These are phyloP conservation scores for Colletotrichum sansevieriae DNA, from an alignment of 2,329 filamentous ascomycete genomes.

Conservation along the genomic window DNA sequence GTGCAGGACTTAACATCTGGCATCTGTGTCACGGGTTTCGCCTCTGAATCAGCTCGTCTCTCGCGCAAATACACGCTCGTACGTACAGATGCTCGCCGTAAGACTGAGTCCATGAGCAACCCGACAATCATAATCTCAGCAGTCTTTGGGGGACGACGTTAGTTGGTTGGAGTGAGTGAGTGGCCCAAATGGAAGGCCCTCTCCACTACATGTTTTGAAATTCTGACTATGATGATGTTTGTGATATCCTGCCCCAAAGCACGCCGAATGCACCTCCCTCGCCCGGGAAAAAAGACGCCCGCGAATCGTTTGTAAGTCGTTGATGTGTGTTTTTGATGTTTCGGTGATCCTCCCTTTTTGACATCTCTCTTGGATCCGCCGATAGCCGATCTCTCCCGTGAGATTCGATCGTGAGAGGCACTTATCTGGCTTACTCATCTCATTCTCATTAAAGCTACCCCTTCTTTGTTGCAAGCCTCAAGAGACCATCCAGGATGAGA, in stretches of 20 bases:
- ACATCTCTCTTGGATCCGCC: neutral
- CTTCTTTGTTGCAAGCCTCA: too few species aligned
- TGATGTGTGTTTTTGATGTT: neutral
- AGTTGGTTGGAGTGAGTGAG: neutral
- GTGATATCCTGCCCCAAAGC: constrained; percentile 17
- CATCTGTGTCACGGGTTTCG: neutral
- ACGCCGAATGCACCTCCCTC: constrained; percentile 24
- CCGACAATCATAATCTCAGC: too few species aligned
- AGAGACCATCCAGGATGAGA: too few species aligned
- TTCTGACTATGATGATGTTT: constrained; percentile 3
- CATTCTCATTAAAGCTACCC: neutral
- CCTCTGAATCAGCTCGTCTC: too few species aligned
- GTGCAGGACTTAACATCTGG: neutral
- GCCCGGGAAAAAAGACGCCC: constrained; percentile 14
- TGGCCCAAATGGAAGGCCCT: neutral
- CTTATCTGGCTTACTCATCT: constrained; percentile 2
- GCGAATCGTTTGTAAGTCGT: constrained; percentile 26
- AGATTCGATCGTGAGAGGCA: too few species aligned
- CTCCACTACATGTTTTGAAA: neutral
- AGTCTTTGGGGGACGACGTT: too few species aligned
- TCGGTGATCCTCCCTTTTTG: neutral
- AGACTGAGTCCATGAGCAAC: too few species aligned
- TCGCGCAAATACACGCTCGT: too few species aligned
- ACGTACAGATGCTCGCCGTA: too few species aligned
- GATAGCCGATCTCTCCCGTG: too few species aligned